Base-by-base conservation (phyloP, 495 filamentous ascomycete genomes). In the Penicillium flavigenum region DNA sequence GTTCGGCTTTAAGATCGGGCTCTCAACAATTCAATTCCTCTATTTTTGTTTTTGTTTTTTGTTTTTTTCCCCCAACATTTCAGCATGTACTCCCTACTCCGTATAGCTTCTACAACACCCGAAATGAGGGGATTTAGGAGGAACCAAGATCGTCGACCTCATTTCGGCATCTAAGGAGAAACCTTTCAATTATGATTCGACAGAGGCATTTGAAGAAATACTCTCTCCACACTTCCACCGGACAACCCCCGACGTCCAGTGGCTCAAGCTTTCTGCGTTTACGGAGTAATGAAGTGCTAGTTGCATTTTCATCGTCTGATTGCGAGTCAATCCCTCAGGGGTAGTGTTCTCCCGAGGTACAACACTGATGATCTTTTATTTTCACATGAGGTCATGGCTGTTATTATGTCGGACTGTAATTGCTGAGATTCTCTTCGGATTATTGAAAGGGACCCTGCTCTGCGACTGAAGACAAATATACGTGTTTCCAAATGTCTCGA, bases 61-160 rank as follows among this genome's bases (percentile, higher is more conserved):
- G n/a, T n/a, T n/a, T n/a, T n/a, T n/a, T n/a, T 17, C 3, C 20
- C 20, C 36, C 6, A 39, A 39, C 16, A 17, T 17, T 9, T 39
- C 16, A 8, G 5, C 3, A n/a, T 8, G n/a, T 39, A 16, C 24
- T 24, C 24, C 24, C 0, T 24, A 24, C 24, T 24, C 24, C 24
- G 24, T 3, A 39, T 11, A 38, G 14, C 34, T n/a, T 8, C 14
- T 31, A 2, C 16, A 27, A n/a, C 44, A 24, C 14, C 47, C 3
- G 0, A 16, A 42, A 29, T 42, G 49, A 24, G 49, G 49, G 49
- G 36, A 10, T 42, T 42, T 24, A 51, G 49, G 49, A n/a, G 36
- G 36, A 27, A 29, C 19, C 14, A 42, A 12, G 36, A 52, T 42
- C 50, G n/a, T 31, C 36, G 24, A 17, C 38, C 38, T 42, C 50